Evolutionary conservation across 352 stramenopile species (phyloP).

Genomic region (Globisporangium nagaii): DNA sequence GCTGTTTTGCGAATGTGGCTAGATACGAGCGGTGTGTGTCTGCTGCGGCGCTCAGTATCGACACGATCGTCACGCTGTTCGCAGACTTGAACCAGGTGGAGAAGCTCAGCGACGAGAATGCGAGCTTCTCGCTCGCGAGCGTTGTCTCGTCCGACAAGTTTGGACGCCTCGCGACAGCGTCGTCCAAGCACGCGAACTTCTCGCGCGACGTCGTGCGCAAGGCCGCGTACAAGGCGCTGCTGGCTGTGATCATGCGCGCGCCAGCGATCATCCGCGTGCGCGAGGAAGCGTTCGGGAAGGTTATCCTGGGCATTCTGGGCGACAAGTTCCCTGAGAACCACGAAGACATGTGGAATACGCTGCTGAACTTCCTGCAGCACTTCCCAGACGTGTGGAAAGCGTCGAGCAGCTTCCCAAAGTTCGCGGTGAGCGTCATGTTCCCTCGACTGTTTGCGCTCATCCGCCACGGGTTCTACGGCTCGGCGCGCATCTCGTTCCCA

Average conservation of each 20-base stretch:
- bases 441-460: constrained; percentile 69
- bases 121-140: constrained; percentile 30
- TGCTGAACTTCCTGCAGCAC: constrained; percentile 63
- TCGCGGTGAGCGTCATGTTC: constrained; percentile 50
- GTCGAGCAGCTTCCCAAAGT: constrained; percentile 47
- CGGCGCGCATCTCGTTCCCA: constrained; percentile 55
- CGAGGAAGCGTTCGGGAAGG: constrained; percentile 63
- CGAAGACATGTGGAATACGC: constrained; percentile 64
- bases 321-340: constrained; percentile 71
- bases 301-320: constrained; percentile 56
- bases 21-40: constrained; percentile 59
- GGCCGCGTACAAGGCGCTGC: constrained; percentile 52
- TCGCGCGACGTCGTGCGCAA: constrained; percentile 61
- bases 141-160: constrained; percentile 66
- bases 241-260: constrained; percentile 39
- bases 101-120: constrained; percentile 32
- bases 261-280: constrained; percentile 33
- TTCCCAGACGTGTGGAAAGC: constrained; percentile 42
- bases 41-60: constrained; percentile 48
- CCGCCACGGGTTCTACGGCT: constrained; percentile 74
- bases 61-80: constrained; percentile 53
- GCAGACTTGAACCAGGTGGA: constrained; percentile 26
- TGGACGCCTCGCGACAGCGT: constrained; percentile 35
- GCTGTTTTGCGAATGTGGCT: not conserved
- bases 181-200: constrained; percentile 77